Percentiles rank a stretch among this genome's conserved stretches.
Evolutionary conservation across 2,329 filamentous ascomycete species (phyloP).

Genomic region (Huntiella savannae): DNA sequence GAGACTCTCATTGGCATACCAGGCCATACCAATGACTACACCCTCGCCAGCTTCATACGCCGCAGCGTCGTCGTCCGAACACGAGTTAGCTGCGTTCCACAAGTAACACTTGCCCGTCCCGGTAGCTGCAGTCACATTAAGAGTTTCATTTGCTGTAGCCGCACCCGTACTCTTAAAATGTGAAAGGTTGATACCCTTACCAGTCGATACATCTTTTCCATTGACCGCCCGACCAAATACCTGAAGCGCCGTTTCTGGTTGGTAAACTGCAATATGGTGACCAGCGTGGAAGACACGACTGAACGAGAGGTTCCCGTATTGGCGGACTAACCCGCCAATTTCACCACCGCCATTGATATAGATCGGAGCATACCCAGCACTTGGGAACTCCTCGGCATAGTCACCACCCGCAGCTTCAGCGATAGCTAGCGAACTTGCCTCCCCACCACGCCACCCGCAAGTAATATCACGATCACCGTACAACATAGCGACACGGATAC

Average conservation of each 20-base stretch:
- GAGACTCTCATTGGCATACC: conserved; percentile 1
- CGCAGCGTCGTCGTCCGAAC: conserved; percentile 24
- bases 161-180: conserved; percentile 17
- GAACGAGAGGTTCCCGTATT: conserved; percentile 57
- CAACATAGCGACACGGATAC: conserved; percentile 51
- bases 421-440: conserved; percentile 48
- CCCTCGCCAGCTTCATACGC: not conserved
- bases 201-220: conserved; percentile 35
- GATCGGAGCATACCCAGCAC: conserved; percentile 54
- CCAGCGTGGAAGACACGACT: conserved; percentile 47
- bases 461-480: conserved; percentile 48
- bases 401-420: conserved; percentile 26
- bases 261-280: conserved; percentile 41
- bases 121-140: not conserved
- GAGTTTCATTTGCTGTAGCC: not conserved
- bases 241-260: conserved; percentile 39
- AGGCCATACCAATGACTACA: conserved; percentile 6
- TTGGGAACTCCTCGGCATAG: conserved; percentile 36
- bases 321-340: conserved; percentile 53
- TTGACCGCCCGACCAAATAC: conserved; percentile 41
- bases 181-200: conserved; percentile 30
- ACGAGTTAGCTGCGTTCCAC: conserved; percentile 30
- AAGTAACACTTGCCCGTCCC: conserved; percentile 40
- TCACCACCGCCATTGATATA: conserved; percentile 43
- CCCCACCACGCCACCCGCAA: conserved; percentile 54